Evolutionary conservation across 139 green algal genomes (phyloP).

Genomic region (Diplosphaera chodatii): DNA sequence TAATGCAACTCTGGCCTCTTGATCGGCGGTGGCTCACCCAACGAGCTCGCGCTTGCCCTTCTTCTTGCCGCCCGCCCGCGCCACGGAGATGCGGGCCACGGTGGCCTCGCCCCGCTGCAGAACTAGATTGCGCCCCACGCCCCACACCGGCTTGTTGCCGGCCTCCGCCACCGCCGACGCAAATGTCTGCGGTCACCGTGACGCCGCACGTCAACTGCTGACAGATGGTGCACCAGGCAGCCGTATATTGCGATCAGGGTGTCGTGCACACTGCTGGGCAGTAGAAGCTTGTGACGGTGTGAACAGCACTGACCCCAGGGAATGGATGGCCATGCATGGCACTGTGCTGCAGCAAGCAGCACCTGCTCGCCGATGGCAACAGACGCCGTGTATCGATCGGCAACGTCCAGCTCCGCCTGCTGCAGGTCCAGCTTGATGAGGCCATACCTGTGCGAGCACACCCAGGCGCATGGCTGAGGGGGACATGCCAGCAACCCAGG

Average conservation of each 20-base stretch:
- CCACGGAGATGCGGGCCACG: constrained; percentile 25
- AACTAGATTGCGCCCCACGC: constrained; percentile 19
- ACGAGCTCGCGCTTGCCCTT: not conserved
- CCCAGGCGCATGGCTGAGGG: too few relatives aligned
- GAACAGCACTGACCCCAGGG: too few relatives aligned
- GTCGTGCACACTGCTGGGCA: too few relatives aligned
- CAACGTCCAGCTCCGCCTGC: constrained; percentile 1
- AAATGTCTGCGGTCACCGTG: constrained; percentile 12
- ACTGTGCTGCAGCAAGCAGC: too few relatives aligned
- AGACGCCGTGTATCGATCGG: constrained; percentile 6
- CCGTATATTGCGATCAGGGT: too few relatives aligned
- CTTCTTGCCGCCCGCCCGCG: constrained; percentile 1
- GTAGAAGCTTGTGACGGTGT: too few relatives aligned
- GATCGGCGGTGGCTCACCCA: too few relatives aligned
- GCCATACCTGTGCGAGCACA: constrained; percentile 10
- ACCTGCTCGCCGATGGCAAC: constrained; percentile 14
- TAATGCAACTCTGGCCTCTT: too few relatives aligned
- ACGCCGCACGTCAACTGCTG: too few relatives aligned
- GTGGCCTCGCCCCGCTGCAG: constrained; percentile 23
- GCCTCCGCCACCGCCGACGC: not conserved
- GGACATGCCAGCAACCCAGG: too few relatives aligned
- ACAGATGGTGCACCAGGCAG: too few relatives aligned
- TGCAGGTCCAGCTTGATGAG: constrained; percentile 12
- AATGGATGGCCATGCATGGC: too few relatives aligned
- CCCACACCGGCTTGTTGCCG: not conserved